Evolutionary conservation across 495 filamentous ascomycete species (phyloP).

Genomic region (Neurospora terricola): DNA sequence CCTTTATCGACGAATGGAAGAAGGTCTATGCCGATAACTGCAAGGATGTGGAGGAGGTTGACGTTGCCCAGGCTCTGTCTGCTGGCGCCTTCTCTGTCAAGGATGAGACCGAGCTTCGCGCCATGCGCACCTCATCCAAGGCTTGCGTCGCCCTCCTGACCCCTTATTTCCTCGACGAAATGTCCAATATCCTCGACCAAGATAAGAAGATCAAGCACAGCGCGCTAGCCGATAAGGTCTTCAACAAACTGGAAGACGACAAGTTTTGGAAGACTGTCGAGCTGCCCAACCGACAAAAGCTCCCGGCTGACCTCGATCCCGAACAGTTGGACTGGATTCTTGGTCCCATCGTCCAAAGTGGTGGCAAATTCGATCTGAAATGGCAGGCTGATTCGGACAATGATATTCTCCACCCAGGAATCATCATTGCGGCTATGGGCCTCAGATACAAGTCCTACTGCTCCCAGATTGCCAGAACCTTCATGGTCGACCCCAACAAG

Average conservation of each 20-base stretch:
- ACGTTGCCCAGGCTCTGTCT: constrained; percentile 74
- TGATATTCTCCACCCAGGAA: constrained; percentile 79
- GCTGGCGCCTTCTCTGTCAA: constrained; percentile 82
- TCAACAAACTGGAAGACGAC: constrained; percentile 78
- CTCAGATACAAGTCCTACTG: constrained; percentile 91
- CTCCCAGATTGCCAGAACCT: constrained; percentile 82
- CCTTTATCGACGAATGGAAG: constrained; percentile 95
- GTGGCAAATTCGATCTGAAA: constrained; percentile 86
- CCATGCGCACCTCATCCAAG: constrained; percentile 84
- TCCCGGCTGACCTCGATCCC: constrained; percentile 82
- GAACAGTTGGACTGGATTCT: constrained; percentile 88
- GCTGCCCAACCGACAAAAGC: constrained; percentile 55
- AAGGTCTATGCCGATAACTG: constrained; percentile 62
- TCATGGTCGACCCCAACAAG: constrained; percentile 93
- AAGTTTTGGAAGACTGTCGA: constrained; percentile 84
- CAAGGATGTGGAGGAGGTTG: constrained; percentile 81
- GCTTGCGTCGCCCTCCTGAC: constrained; percentile 87
- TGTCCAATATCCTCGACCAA: constrained; percentile 87
- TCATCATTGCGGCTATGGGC: constrained; percentile 86
- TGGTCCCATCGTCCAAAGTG: constrained; percentile 87
- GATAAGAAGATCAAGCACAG: constrained; percentile 95
- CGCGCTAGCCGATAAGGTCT: constrained; percentile 70
- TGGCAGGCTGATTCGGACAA: constrained; percentile 64
- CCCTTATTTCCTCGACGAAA: constrained; percentile 92
- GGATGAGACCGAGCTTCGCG: constrained; percentile 88